Base-by-base conservation (phyloP, 108 stramenopile genomes). In the Phaeodactylum tricornutum region DNA sequence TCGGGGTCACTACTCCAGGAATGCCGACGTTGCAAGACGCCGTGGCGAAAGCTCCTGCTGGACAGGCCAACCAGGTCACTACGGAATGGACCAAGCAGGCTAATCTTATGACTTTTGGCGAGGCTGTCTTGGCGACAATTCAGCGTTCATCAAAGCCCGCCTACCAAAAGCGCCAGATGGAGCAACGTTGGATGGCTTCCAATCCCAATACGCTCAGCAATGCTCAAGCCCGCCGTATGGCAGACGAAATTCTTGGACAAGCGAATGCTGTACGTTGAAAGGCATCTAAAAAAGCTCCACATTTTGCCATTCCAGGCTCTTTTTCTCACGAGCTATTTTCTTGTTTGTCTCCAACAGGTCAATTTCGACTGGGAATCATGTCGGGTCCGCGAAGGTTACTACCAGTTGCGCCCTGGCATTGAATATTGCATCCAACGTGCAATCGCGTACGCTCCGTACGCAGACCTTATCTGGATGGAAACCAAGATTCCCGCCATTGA, bases 391-490 rank as follows among this genome's bases (percentile, higher is more conserved):
- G 96, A 96, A 65, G 96, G 96, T 19, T 96, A 94, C 67, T 96
- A 92, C 68, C 86, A 77, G 30, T 59, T 92, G 42, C 70, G 77
- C 29, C 66, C 91, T 1, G 92, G 93, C 15, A 93, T 91, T 51
- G 90, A 91, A 45, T 94, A 92, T 55, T 93, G 92, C 64, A 67
- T 94, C 47, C 81, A 89, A 44, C 77, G 94, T 47, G 94, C 77
- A 47, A 50, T 74, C 14, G 96, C 96, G n/a, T 94, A 92, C 51
- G 79, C 92, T 30, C 84, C 81, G 25, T 77, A 88, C 50, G 74
- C 76, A 22, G 96, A 96, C 56, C 62, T 95, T 31, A 85, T 96
- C 56, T 96, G 96, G 95, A 94, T 94, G 93, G 95, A 96, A 64
- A 94, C 93, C 21, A 74, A 60, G 30, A 75, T 66, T 30, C 84